Evolutionary conservation across 1,139 yeast species (phyloP), one percentile per base, ranked within the genome.

Genomic region (Yamadazyma blattariae): DNA sequence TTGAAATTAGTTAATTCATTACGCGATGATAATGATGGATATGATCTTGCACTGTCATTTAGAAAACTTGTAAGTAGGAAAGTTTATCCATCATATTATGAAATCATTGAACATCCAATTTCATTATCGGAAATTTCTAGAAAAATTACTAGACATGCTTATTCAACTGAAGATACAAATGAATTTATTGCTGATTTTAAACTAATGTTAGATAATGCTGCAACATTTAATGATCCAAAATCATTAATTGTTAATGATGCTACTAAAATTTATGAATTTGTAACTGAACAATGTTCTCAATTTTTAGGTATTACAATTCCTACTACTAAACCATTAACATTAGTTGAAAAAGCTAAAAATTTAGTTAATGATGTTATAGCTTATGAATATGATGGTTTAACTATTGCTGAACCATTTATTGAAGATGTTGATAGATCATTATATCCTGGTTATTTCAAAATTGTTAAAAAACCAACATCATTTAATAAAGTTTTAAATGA

Each of bases 61-160:
- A 55, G 78, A 38, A 78, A 79, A 48, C 64, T 87, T 27, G 96
- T 96, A 3, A 71, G 83, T 25, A 82, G 77, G 51, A 82, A 82
- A 46, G 63, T 76, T 26, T 88, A 85, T 46, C 95, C 97, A 0
- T 94, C 86, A 51, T 92, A 90, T 59, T 85, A 82, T 54, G 74
- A 77, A 36, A 67, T 82, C 40, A 78, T 86, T 24, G 57, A 59
- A 18, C 54, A 64, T n/a, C 95, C 95, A 3, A 74, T 85, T 8
- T 79, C 92, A 1, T 56, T 86, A 10, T 59, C 74, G 32, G 95
- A 85, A 45, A 81, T 83, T 29, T 75, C 68, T 44, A 67, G 56
- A 50, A 79, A 68, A 50, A 59, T 62, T 35, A 55, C 56, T 19
- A 57, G 48, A 30, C 62, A 62, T 13, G 60, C 53, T 25, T 74